Evolutionary conservation across 768 basidiomycete genomes (phyloP).

Genomic region (Mycena filopes): DNA sequence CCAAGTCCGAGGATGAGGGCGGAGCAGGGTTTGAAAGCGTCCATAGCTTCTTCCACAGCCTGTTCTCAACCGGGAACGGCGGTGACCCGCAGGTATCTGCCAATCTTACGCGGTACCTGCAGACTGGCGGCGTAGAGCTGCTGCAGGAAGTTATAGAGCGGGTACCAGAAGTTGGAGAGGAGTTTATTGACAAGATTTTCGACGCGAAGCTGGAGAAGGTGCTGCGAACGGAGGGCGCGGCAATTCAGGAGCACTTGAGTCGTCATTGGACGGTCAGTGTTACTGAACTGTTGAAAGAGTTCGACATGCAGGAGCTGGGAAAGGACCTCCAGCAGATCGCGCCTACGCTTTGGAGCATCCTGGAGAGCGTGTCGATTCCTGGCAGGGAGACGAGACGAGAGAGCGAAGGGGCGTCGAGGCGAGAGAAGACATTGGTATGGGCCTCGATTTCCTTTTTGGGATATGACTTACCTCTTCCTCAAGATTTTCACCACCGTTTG

Average conservation of each 20-base stretch:
- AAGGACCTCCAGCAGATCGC: conserved; percentile 3
- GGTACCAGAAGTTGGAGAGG: conserved; percentile 8
- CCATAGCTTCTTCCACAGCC: neutral
- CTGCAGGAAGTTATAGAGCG: neutral
- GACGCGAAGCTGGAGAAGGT: conserved; percentile 6
- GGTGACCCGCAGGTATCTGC: neutral
- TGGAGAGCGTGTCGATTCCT: neutral
- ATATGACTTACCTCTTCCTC: neutral
- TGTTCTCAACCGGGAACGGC: neutral
- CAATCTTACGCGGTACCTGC: neutral
- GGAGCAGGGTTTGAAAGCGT: neutral
- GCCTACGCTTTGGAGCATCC: conserved; percentile 16
- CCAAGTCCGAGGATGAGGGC: neutral
- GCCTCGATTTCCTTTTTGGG: conserved; percentile 9
- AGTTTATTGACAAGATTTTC: conserved; percentile 6
- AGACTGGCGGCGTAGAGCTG: neutral
- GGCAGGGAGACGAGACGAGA: neutral
- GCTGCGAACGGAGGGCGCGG: neutral
- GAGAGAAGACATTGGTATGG: conserved; percentile 15
- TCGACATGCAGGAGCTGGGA: conserved; percentile 15
- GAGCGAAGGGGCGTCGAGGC: neutral
- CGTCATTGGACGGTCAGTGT: conserved; percentile 1
- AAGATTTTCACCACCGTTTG: conserved; percentile 30
- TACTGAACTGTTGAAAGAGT: conserved; percentile 11
- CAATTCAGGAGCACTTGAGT: conserved; percentile 13